Evolutionary conservation across 177 flowering plant species (phyloP).

Genomic region (Vitis hybrid): DNA sequence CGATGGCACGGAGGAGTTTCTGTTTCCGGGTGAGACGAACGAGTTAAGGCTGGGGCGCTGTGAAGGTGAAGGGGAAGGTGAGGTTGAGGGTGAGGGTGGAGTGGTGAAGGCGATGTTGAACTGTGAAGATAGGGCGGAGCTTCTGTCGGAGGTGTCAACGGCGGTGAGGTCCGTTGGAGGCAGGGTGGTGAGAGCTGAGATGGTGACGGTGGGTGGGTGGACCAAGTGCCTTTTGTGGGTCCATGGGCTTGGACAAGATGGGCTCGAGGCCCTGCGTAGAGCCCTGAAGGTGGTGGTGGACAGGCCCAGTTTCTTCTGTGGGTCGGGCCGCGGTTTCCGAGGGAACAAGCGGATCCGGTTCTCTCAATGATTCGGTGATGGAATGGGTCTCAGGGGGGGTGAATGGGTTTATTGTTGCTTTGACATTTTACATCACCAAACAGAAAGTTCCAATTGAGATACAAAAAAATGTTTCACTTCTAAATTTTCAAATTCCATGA

Average conservation of each 20-base stretch:
- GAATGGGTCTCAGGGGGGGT: neutral
- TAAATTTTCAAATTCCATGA: too few species aligned
- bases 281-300: conserved; percentile 33
- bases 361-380: neutral
- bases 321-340: conserved; percentile 11
- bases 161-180: conserved; percentile 34
- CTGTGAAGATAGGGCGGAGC: conserved; percentile 42
- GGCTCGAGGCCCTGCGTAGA: conserved; percentile 21
- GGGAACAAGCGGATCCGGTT: too few species aligned
- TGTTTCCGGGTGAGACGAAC: conserved; percentile 37
- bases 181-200: conserved; percentile 42
- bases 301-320: conserved; percentile 18
- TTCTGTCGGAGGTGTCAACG: conserved; percentile 32
- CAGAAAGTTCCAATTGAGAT: too few species aligned
- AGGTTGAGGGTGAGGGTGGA: neutral
- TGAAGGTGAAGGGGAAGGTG: neutral
- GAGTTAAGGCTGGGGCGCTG: conserved; percentile 20
- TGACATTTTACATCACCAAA: too few species aligned
- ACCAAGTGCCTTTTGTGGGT: conserved; percentile 35
- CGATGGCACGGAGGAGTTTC: neutral
- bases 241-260: conserved; percentile 25
- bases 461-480: too few species aligned
- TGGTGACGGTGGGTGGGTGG: conserved; percentile 51
- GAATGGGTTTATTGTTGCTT: neutral
- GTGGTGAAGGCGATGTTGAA: conserved; percentile 33